Evolutionary conservation across 2,329 filamentous ascomycete species (phyloP).

Genomic region (Pezicula carpinea): DNA sequence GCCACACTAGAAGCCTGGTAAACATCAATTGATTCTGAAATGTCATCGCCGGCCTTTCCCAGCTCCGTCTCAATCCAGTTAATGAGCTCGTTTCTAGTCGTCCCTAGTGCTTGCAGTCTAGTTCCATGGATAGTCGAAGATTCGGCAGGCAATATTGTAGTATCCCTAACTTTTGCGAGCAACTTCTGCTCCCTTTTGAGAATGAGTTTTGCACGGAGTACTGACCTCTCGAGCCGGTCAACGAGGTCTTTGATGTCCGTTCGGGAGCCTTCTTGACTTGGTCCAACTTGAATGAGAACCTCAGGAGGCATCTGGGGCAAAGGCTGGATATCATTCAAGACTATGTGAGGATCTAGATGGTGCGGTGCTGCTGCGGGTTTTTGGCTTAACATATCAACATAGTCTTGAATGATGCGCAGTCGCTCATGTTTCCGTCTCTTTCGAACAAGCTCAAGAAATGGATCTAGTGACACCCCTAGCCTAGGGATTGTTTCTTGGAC

Average conservation of each 20-base stretch:
- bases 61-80: slow-evolving; percentile 62
- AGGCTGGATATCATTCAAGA: slow-evolving; percentile 17
- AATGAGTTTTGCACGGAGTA: slow-evolving; percentile 53
- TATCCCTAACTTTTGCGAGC: slow-evolving; percentile 38
- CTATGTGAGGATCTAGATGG: slow-evolving; percentile 37
- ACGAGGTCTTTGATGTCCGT: slow-evolving; percentile 43
- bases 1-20: not conserved
- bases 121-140: slow-evolving; percentile 1
- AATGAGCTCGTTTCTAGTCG: slow-evolving; percentile 56
- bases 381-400: slow-evolving; percentile 44
- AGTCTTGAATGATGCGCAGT: slow-evolving; percentile 45
- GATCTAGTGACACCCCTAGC: slow-evolving; percentile 33
- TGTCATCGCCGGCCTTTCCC: slow-evolving; percentile 38
- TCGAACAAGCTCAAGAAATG: slow-evolving; percentile 47
- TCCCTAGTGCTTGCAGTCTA: slow-evolving; percentile 45
- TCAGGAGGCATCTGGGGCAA: slow-evolving; percentile 24
- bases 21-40: slow-evolving; percentile 29
- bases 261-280: slow-evolving; percentile 25
- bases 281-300: slow-evolving; percentile 14
- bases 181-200: slow-evolving; percentile 52
- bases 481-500: slow-evolving; percentile 12
- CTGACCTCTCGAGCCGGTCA: slow-evolving; percentile 51
- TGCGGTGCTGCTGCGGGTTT: slow-evolving; percentile 47
- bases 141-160: not conserved
- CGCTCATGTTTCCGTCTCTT: slow-evolving; percentile 48